These are phyloP conservation scores for Hyaloraphidium curvatum DNA, from an alignment of 192 early-diverging fungal species.

Conservation along the genomic window DNA sequence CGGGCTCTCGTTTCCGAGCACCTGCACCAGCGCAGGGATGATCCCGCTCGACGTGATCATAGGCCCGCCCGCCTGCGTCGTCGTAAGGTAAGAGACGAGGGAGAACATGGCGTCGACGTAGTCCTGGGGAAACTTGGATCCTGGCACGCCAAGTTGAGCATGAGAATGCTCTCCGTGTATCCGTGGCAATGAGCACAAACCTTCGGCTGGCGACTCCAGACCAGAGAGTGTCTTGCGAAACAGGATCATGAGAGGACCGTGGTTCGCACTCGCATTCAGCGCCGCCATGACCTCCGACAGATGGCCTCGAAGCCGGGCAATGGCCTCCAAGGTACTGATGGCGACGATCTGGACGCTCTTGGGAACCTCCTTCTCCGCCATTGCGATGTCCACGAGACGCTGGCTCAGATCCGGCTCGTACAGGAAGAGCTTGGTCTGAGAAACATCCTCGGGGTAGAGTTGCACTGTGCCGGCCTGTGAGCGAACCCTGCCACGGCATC, in stretches of 20 bases:
- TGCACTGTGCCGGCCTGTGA: constrained; percentile 17
- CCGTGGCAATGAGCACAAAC: background rate
- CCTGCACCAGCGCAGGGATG: constrained; percentile 54
- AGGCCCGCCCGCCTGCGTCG: constrained; percentile 61
- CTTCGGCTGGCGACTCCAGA: background rate
- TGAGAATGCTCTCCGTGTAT: background rate
- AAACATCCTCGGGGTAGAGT: constrained; percentile 35
- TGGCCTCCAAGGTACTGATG: constrained; percentile 60
- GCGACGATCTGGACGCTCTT: constrained; percentile 61
- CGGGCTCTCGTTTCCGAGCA: constrained; percentile 40
- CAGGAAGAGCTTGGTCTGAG: constrained; percentile 52
- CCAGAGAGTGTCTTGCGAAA: too few relatives aligned
- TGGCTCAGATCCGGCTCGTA: constrained; percentile 76
- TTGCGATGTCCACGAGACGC: constrained; percentile 53
- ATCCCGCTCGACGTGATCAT: constrained; percentile 83
- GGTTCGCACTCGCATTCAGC: constrained; percentile 79
- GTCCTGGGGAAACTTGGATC: constrained; percentile 26
- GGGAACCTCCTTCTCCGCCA: constrained; percentile 46
- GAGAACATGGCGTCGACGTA: constrained; percentile 69
- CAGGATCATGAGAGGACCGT: constrained; percentile 70
- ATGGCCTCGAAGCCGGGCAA: constrained; percentile 57
- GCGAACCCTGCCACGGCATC: background rate
- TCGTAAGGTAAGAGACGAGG: constrained; percentile 56
- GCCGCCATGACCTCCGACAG: constrained; percentile 64
- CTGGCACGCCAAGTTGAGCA: background rate